Conservation (phyloP, 1,284 basidiomycete genomes). For the Trichosporon sp. region DNA sequence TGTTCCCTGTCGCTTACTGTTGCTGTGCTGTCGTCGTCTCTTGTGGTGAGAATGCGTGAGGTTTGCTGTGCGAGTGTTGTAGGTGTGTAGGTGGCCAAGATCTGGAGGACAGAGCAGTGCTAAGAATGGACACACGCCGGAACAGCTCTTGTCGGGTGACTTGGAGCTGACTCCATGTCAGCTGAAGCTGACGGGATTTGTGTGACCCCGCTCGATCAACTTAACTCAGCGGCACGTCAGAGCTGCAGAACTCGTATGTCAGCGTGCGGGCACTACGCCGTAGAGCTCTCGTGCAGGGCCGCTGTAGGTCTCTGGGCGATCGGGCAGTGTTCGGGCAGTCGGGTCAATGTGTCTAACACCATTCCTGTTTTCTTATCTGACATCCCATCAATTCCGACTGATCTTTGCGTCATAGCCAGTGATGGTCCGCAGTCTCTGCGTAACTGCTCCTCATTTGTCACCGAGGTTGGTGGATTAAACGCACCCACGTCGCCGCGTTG, state of each 20-base stretch:
- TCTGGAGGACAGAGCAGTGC: not conserved
- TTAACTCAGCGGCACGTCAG: not conserved
- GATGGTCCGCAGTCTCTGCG: constrained; percentile 8
- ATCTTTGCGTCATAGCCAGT: constrained; percentile 9
- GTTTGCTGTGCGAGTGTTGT: not conserved
- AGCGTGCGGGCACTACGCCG: too few relatives aligned
- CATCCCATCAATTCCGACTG: not conserved
- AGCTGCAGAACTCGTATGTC: not conserved
- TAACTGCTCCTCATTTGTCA: not conserved
- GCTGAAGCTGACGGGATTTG: constrained; percentile 9
- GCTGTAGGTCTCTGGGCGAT: too few relatives aligned
- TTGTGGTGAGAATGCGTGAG: not conserved
- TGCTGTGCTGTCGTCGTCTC: not conserved
- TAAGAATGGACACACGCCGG: not conserved
- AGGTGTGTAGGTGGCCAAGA: not conserved
- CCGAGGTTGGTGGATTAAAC: not conserved
- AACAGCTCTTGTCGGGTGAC: not conserved
- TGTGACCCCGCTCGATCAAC: not conserved
- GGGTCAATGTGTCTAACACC: too few relatives aligned
- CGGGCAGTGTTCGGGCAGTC: too few relatives aligned
- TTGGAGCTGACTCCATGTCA: not conserved
- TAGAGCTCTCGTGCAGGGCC: too few relatives aligned
- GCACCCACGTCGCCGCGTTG: not conserved
- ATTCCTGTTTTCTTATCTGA: not conserved
- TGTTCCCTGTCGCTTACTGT: not conserved